Percentiles rank a stretch among this genome's conserved stretches.
These are phyloP conservation scores for Tranzscheliella williamsii DNA, from an alignment of 1,284 basidiomycete genomes.

Conservation along the genomic window DNA sequence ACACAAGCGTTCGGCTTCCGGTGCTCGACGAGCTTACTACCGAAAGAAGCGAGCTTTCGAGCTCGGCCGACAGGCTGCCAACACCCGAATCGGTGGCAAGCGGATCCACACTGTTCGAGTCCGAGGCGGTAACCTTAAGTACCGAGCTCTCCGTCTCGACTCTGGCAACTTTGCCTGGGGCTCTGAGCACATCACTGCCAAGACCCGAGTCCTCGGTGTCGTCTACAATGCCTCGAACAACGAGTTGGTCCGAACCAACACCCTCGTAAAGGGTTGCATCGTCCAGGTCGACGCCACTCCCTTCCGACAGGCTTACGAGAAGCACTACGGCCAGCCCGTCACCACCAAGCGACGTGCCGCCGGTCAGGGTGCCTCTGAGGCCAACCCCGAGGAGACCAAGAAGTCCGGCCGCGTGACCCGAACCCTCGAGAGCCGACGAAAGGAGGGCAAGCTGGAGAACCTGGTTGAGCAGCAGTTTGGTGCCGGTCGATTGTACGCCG, in stretches of 20 bases:
- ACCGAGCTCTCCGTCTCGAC: slow-evolving; percentile 60
- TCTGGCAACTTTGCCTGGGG: slow-evolving; percentile 61
- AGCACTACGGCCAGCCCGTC: slow-evolving; percentile 61
- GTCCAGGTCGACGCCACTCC: slow-evolving; percentile 61
- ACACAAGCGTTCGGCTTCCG: slow-evolving; percentile 60
- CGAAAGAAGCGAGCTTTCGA: slow-evolving; percentile 61
- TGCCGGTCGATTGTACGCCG: slow-evolving; percentile 59
- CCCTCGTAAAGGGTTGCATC: slow-evolving; percentile 60
- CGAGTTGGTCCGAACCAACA: slow-evolving; percentile 61
- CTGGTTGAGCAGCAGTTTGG: slow-evolving; percentile 61
- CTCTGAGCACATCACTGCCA: slow-evolving; percentile 60
- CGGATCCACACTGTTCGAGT: slow-evolving; percentile 60
- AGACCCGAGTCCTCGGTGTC: slow-evolving; percentile 60
- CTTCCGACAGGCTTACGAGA: slow-evolving; percentile 61
- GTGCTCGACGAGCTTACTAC: slow-evolving; percentile 60
- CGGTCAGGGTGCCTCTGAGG: slow-evolving; percentile 48
- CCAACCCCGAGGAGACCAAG: slow-evolving; percentile 49
- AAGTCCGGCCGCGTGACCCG: slow-evolving; percentile 46
- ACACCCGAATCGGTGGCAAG: slow-evolving; percentile 61
- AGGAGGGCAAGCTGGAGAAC: slow-evolving; percentile 55
- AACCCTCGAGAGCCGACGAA: slow-evolving; percentile 54
- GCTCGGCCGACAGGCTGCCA: slow-evolving; percentile 60
- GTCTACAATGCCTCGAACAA: slow-evolving; percentile 62
- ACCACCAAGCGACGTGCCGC: slow-evolving; percentile 58
- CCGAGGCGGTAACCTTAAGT: slow-evolving; percentile 60